Conservation (phyloP, 495 filamentous ascomycete genomes). For the Hyaloscypha finlandica region DNA sequence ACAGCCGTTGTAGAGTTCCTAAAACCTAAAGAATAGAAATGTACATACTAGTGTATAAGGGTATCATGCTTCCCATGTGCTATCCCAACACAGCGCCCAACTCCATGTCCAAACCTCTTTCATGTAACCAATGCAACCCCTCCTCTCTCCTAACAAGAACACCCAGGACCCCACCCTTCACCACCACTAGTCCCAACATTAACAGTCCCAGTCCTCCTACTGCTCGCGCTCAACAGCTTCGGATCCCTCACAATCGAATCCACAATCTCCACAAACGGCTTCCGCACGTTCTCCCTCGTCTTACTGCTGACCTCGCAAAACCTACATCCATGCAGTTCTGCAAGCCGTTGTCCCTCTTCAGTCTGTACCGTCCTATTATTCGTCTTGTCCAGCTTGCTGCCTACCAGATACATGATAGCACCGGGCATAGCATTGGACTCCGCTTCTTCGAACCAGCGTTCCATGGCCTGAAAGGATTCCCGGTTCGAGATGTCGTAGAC, state of each 20-base stretch:
- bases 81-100: slow-evolving; percentile 19
- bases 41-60: slow-evolving; percentile 32
- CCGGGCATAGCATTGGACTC: slow-evolving; percentile 52
- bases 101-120: slow-evolving; percentile 1
- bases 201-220: slow-evolving; percentile 20
- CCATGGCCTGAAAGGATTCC: slow-evolving; percentile 57
- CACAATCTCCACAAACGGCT: slow-evolving; percentile 57
- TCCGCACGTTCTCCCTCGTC: slow-evolving; percentile 53
- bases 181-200: slow-evolving; percentile 16
- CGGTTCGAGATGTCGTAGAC: slow-evolving; percentile 61
- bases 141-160: slow-evolving; percentile 33
- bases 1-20: slow-evolving; percentile 65
- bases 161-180: slow-evolving; percentile 25
- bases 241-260: slow-evolving; percentile 51
- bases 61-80: slow-evolving; percentile 24
- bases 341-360: slow-evolving; percentile 50
- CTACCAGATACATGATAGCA: slow-evolving; percentile 57
- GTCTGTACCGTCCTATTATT: slow-evolving; percentile 45
- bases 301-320: slow-evolving; percentile 61
- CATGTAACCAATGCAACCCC: slow-evolving; percentile 15
- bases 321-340: slow-evolving; percentile 45
- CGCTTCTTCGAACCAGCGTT: slow-evolving; percentile 60
- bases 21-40: slow-evolving; percentile 53
- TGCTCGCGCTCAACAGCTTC: slow-evolving; percentile 19
- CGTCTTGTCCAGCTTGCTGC: slow-evolving; percentile 56